Percentiles rank a stretch among this genome's conserved stretches.
Conservation (phyloP, 805 yeast genomes). For the Ogataea trehaloabstinens region DNA sequence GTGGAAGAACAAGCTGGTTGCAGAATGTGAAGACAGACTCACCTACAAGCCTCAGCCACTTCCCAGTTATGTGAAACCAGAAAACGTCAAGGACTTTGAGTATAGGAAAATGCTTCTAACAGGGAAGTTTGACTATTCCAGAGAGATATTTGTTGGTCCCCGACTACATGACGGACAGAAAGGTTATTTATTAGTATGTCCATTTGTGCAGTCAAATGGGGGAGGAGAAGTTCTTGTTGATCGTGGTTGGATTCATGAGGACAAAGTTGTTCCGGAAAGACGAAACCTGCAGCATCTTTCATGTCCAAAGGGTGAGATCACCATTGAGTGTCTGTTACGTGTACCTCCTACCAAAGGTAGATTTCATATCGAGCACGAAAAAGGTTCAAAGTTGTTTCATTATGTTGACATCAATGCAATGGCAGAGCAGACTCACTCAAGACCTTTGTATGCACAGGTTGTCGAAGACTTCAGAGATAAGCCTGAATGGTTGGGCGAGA, state of each 20-base stretch:
- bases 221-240: constrained; percentile 79
- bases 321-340: constrained; percentile 71
- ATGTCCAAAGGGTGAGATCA: constrained; percentile 69
- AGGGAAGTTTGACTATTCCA: constrained; percentile 78
- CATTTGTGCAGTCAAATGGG: constrained; percentile 71
- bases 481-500: constrained; percentile 40
- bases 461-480: constrained; percentile 65
- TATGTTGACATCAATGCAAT: constrained; percentile 80
- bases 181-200: constrained; percentile 81
- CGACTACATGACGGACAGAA: constrained; percentile 66
- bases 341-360: constrained; percentile 61
- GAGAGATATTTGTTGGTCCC: constrained; percentile 93
- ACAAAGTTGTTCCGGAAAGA: constrained; percentile 52
- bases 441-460: constrained; percentile 77
- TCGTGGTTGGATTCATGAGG: constrained; percentile 89
- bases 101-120: constrained; percentile 73
- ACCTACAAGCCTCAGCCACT: constrained; percentile 69
- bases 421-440: constrained; percentile 63
- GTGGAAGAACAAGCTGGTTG: constrained; percentile 86
- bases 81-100: constrained; percentile 69
- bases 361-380: constrained; percentile 67
- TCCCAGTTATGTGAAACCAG: constrained; percentile 65
- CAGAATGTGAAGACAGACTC: constrained; percentile 78
- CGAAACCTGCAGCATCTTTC: constrained; percentile 66
- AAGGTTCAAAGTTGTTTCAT: constrained; percentile 66